Evolutionary conservation across 2,329 filamentous ascomycete genomes (phyloP).

Genomic region (Pseudogymnoascus sp.): DNA sequence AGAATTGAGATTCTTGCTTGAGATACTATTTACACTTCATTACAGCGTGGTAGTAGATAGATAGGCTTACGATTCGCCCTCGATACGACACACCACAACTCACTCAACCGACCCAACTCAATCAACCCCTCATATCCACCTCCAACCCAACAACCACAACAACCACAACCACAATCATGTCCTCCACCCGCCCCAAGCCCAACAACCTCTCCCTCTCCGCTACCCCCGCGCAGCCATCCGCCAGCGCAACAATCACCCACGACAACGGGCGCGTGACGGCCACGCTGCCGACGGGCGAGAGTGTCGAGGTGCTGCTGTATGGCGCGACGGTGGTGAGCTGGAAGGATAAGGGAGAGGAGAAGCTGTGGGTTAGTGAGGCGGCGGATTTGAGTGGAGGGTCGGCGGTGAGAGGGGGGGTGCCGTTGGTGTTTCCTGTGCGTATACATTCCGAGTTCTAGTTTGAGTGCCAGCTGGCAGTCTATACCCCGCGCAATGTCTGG

Average conservation of each 20-base stretch:
- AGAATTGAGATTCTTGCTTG: not conserved
- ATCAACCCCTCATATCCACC: not conserved
- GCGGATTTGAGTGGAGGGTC: conserved; percentile 81
- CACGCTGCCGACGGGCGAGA: conserved; percentile 76
- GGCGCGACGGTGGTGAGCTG: conserved; percentile 91
- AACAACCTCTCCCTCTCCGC: conserved; percentile 50
- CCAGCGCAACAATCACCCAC: conserved; percentile 68
- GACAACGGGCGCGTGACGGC: conserved; percentile 69
- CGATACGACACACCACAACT: not conserved
- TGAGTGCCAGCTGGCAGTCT: not conserved
- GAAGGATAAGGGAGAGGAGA: conserved; percentile 77
- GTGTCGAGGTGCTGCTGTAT: conserved; percentile 76
- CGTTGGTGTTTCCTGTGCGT: conserved; percentile 83
- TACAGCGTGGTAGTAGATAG: not conserved
- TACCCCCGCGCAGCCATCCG: conserved; percentile 63
- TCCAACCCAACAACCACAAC: not conserved
- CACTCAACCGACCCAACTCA: not conserved
- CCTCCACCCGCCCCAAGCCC: not conserved
- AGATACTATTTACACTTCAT: not conserved
- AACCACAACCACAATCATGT: not conserved
- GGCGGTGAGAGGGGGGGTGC: conserved; percentile 84
- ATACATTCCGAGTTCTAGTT: not conserved
- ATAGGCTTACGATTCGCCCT: not conserved
- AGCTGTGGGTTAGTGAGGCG: conserved; percentile 76
- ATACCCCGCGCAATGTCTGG: not conserved